phyloP scores from a whole-genome alignment of 2,329 filamentous ascomycete species.

The Paraphoma sp. region DNA sequence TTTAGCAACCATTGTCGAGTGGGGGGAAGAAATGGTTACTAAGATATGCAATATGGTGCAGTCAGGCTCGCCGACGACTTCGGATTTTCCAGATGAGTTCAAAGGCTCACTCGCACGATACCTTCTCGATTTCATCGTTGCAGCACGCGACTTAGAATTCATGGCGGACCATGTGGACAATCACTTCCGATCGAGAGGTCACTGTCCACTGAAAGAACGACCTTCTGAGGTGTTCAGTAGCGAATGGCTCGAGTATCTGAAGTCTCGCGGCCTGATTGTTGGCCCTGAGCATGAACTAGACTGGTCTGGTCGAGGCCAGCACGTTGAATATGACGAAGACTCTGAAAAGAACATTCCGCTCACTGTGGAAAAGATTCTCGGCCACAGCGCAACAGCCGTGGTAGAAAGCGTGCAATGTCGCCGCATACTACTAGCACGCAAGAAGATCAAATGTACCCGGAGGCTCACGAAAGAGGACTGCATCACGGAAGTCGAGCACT shows the following conservation, averaged over 20 bases:
- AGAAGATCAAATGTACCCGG: constrained; percentile 19
- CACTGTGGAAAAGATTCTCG: constrained; percentile 5
- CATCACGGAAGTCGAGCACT: constrained; percentile 24
- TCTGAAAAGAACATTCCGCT: constrained; percentile 9
- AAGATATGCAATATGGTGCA: no score
- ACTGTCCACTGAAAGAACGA: no score
- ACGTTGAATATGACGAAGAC: constrained; percentile 11
- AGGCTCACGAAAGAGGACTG: constrained; percentile 19
- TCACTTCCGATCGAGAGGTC: no score
- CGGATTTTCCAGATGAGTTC: no score
- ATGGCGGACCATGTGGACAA: no score
- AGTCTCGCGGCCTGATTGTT: constrained; percentile 4
- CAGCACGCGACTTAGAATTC: no score
- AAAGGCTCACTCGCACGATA: no score
- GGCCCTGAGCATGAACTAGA: constrained; percentile 9
- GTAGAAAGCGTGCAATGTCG: constrained; percentile 25
- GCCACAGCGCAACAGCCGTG: constrained; percentile 10
- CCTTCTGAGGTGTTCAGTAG: constrained; percentile 4
- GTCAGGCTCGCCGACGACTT: no score
- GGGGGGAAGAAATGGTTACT: no score
- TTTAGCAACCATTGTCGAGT: no score
- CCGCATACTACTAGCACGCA: constrained; percentile 22
- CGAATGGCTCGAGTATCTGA: constrained; percentile 3
- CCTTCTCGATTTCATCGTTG: no score
- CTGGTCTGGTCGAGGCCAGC: constrained; percentile 18